Evolutionary conservation across 139 green algal species (phyloP).

Genomic region (Volvox reticuliferus): DNA sequence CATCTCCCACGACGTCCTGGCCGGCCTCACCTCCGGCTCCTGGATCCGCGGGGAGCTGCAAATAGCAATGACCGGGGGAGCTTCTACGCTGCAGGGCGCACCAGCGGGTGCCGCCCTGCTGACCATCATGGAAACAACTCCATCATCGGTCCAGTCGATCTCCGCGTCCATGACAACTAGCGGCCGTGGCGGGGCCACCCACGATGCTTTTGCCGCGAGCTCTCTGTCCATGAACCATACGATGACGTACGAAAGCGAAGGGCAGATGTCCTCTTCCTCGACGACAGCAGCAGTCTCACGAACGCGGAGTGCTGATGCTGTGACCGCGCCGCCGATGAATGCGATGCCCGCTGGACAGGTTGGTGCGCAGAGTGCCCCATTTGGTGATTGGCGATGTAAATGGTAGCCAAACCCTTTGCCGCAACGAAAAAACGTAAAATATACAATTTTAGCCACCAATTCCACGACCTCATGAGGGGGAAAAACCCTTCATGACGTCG

Average conservation of each 20-base stretch:
- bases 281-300: not conserved
- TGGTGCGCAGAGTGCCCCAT: not conserved
- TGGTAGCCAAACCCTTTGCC: no score
- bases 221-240: not conserved
- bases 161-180: not conserved
- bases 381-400: no score
- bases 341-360: not conserved
- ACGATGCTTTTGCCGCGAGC: not conserved
- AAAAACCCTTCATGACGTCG: no score
- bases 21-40: conserved; percentile 29
- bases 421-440: no score
- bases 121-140: conserved; percentile 19
- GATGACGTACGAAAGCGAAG: not conserved
- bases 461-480: no score
- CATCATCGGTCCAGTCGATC: not conserved
- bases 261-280: not conserved
- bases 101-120: not conserved
- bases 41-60: conserved; percentile 38
- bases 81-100: not conserved
- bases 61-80: not conserved
- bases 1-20: conserved; percentile 34
- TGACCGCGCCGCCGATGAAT: not conserved
- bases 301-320: not conserved
- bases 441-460: no score
- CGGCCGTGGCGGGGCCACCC: not conserved